These are phyloP conservation scores for Boletus subcaerulescens DNA, from an alignment of 768 basidiomycete genomes.

Conservation along the genomic window DNA sequence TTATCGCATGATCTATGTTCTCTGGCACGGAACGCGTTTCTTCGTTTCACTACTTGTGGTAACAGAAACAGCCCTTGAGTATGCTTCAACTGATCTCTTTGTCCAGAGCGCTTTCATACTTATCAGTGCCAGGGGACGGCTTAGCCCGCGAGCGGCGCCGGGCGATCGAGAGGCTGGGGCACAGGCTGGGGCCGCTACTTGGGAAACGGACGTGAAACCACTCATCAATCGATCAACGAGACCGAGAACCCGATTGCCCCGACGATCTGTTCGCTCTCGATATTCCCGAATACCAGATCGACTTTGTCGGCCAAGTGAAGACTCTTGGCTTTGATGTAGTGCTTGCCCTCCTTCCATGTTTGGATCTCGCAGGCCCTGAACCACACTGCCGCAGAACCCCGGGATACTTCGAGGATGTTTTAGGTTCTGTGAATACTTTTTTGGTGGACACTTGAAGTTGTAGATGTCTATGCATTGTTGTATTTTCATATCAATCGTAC, in stretches of 20 bases:
- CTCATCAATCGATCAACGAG: slow-evolving; percentile 1
- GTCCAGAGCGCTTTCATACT: slow-evolving; percentile 37
- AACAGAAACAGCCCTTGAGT: slow-evolving; percentile 11
- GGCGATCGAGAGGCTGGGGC: not conserved
- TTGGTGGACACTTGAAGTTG: too few relatives aligned
- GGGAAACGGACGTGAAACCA: slow-evolving; percentile 8
- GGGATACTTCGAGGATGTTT: too few relatives aligned
- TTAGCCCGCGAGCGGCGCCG: not conserved
- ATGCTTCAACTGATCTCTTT: slow-evolving; percentile 6
- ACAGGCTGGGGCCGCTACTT: not conserved
- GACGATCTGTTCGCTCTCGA: slow-evolving; percentile 23
- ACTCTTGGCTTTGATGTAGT: slow-evolving; percentile 16
- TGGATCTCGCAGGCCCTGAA: slow-evolving; percentile 7
- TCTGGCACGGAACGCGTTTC: slow-evolving; percentile 33
- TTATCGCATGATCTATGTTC: slow-evolving; percentile 21
- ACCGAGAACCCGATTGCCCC: not conserved
- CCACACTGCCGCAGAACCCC: not conserved
- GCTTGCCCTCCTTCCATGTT: not conserved
- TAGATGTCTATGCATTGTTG: too few relatives aligned
- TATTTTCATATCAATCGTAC: too few relatives aligned
- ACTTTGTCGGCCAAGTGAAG: slow-evolving; percentile 32
- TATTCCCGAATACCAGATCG: slow-evolving; percentile 49
- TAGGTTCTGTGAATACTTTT: too few relatives aligned
- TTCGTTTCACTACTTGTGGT: slow-evolving; percentile 44
- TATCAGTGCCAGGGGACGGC: slow-evolving; percentile 27